Evolutionary conservation across 139 green algal genomes (phyloP), one percentile per base, ranked within the genome.

Genomic region (Eudorina sp.): DNA sequence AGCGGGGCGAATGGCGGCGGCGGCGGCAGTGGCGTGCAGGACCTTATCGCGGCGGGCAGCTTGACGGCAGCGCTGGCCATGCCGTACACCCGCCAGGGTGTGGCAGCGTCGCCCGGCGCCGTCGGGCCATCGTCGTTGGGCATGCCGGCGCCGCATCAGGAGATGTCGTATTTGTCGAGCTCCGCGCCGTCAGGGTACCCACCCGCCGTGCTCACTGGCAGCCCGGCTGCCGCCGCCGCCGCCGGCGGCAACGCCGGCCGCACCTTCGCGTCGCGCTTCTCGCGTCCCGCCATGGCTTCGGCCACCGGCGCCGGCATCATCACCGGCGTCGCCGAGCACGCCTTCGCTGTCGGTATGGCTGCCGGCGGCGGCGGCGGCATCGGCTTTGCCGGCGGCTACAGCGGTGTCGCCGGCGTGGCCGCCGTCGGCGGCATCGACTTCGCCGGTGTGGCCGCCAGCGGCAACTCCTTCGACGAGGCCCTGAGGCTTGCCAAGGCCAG

Each of bases 391-490:
- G n/a, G n/a, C n/a, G n/a, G n/a, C n/a, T n/a, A n/a, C n/a, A n/a
- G n/a, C n/a, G n/a, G n/a, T n/a, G n/a, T n/a, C n/a, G n/a, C n/a
- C n/a, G n/a, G n/a, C n/a, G n/a, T n/a, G n/a, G n/a, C n/a, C n/a
- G n/a, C n/a, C n/a, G n/a, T n/a, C n/a, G n/a, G n/a, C n/a, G n/a
- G n/a, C n/a, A n/a, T n/a, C n/a, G n/a, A n/a, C n/a, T n/a, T n/a
- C n/a, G n/a, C n/a, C n/a, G n/a, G n/a, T n/a, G 11, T 5, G 18
- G 38, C 4, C 41, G 55, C n/a, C n/a, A 38, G 38, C 14, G 29
- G 80, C n/a, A 55, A 40, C 43, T 77, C 60, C 14, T 76, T 77
- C 4, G 60, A 86, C n/a, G 80, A 62, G 14, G 80, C 80, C 18
- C 60, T 86, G 6, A 38, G 80, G 0, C 40, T 77, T 29, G 60